Evolutionary conservation across 2,329 filamentous ascomycete genomes (phyloP).

Genomic region (Cordyceps farinosa): DNA sequence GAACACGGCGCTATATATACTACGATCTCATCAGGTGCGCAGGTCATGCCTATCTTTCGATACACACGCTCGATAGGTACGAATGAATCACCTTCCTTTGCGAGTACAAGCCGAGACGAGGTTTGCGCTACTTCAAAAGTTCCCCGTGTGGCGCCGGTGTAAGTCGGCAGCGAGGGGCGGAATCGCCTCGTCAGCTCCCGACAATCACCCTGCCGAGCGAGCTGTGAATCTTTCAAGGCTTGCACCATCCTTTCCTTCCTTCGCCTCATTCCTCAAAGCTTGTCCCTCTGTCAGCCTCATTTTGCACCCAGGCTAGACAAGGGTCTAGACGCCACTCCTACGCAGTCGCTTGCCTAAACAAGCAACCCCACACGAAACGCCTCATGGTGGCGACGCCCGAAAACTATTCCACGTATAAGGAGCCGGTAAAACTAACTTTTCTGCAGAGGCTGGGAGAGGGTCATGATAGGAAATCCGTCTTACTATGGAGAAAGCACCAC

Average conservation of each 20-base stretch:
- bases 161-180: too few relatives aligned
- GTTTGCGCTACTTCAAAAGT: not conserved
- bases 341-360: not conserved
- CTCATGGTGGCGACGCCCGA: not conserved
- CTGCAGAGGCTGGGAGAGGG: too few relatives aligned
- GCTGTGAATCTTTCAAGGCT: too few relatives aligned
- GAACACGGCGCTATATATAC: not conserved
- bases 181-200: too few relatives aligned
- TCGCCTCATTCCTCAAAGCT: too few relatives aligned
- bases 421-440: too few relatives aligned
- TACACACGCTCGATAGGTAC: too few relatives aligned
- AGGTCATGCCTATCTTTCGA: too few relatives aligned
- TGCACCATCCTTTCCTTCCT: too few relatives aligned
- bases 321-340: not conserved
- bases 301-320: not conserved
- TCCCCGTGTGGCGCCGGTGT: not conserved
- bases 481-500: not conserved
- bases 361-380: not conserved
- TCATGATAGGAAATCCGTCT: not conserved
- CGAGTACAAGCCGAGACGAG: not conserved
- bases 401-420: not conserved
- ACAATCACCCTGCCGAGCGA: too few relatives aligned
- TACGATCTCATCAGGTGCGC: too few relatives aligned
- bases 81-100: not conserved
- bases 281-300: not conserved